A percentile compares a stretch with the other conserved stretches of the same genome.
These are phyloP conservation scores for Mrakiaceae sp. DNA, from an alignment of 1,284 basidiomycete species.

Conservation along the genomic window DNA sequence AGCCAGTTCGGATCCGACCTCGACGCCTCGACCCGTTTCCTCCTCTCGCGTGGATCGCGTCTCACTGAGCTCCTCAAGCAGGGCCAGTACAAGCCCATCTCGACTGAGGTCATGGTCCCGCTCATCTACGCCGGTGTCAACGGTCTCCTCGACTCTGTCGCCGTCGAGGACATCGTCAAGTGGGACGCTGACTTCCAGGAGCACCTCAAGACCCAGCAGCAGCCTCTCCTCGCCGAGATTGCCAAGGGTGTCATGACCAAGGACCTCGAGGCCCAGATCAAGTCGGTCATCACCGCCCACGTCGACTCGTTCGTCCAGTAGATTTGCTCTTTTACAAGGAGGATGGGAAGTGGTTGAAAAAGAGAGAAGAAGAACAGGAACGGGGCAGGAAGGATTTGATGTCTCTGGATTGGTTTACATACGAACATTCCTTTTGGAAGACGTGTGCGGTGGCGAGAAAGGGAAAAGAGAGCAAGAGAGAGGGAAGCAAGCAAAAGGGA, in stretches of 20 bases:
- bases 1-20: slow-evolving; percentile 99
- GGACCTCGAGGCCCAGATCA: slow-evolving; percentile 85
- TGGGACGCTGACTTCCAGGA: slow-evolving; percentile 87
- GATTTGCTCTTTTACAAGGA: background rate
- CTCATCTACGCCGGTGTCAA: slow-evolving; percentile 90
- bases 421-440: too few species aligned
- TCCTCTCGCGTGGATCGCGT: slow-evolving; percentile 93
- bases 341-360: too few species aligned
- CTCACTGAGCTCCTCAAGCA: slow-evolving; percentile 98
- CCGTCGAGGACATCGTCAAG: slow-evolving; percentile 84
- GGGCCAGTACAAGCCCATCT: slow-evolving; percentile 73
- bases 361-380: too few species aligned
- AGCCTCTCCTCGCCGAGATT: slow-evolving; percentile 67
- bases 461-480: too few species aligned
- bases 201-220: slow-evolving; percentile 60
- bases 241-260: slow-evolving; percentile 68
- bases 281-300: slow-evolving; percentile 77
- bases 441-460: too few species aligned
- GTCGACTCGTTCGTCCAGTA: slow-evolving; percentile 57
- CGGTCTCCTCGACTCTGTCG: slow-evolving; percentile 70
- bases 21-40: slow-evolving; percentile 95
- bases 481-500: too few species aligned
- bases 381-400: too few species aligned
- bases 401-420: too few species aligned
- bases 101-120: slow-evolving; percentile 93